Conservation (phyloP, 2,329 filamentous ascomycete genomes). For the Calonectria multiphialidica region DNA sequence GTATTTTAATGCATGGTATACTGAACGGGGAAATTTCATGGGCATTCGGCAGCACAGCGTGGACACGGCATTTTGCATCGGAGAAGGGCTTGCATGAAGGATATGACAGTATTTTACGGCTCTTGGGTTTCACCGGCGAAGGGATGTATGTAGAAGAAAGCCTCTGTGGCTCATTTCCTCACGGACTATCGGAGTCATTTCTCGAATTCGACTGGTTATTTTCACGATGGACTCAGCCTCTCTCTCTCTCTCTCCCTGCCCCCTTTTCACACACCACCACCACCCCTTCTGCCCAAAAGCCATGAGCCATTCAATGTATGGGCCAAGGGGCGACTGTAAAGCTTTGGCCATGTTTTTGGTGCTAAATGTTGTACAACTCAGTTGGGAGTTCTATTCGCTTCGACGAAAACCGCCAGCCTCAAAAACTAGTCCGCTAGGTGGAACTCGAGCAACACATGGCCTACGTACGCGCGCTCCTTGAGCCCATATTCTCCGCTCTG, state of each 20-base stretch:
- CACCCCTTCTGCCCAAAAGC: background rate
- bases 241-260: background rate
- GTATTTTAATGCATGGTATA: constrained; percentile 8
- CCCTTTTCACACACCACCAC: background rate
- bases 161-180: background rate
- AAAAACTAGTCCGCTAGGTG: background rate
- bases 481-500: background rate
- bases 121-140: background rate
- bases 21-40: background rate
- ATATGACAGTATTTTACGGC: constrained; percentile 2
- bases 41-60: constrained; percentile 2
- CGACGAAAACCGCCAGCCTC: background rate
- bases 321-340: background rate
- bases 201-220: background rate
- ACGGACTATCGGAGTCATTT: constrained; percentile 4
- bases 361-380: background rate
- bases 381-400: background rate
- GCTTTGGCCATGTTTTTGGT: background rate
- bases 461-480: background rate
- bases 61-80: constrained; percentile 1
- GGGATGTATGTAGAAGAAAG: background rate
- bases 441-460: constrained; percentile 16
- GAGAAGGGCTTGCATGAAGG: constrained; percentile 8
- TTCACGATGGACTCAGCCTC: background rate
- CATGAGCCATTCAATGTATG: background rate